Conservation (phyloP, 306 rosid species). For the Lathyrus aphaca region DNA sequence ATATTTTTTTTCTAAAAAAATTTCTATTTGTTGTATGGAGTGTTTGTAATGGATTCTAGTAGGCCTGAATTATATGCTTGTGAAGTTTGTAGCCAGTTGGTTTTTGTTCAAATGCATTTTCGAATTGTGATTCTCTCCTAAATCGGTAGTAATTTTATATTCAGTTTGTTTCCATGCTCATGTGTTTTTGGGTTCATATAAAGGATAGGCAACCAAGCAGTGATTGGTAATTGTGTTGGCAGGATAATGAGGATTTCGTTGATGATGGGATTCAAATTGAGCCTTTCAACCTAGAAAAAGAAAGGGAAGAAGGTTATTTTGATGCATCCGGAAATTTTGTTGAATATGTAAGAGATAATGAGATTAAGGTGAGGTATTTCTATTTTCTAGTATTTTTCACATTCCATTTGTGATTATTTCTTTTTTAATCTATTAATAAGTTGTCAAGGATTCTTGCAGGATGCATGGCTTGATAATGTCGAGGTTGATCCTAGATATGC, state of each 20-base stretch:
- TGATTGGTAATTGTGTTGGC: constrained; percentile 56
- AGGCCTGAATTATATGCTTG: neutral
- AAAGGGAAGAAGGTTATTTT: constrained; percentile 94
- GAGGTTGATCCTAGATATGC: constrained; percentile 73
- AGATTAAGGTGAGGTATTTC: constrained; percentile 49
- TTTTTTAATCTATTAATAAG: constrained; percentile 26
- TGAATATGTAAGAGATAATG: constrained; percentile 72
- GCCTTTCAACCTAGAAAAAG: constrained; percentile 85
- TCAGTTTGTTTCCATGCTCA: constrained; percentile 45
- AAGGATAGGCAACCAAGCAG: constrained; percentile 49
- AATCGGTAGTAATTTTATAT: constrained; percentile 33
- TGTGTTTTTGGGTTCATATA: constrained; percentile 44
- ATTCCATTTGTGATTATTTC: neutral
- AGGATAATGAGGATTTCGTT: constrained; percentile 67
- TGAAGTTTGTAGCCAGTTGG: constrained; percentile 14
- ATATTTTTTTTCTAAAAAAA: neutral
- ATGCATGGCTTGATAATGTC: constrained; percentile 90
- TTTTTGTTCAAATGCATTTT: constrained; percentile 17
- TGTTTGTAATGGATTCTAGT: neutral
- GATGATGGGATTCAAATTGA: constrained; percentile 88
- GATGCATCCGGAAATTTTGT: constrained; percentile 82
- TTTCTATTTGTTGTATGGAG: constrained; percentile 18
- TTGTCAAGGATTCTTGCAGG: constrained; percentile 53
- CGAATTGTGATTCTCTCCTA: constrained; percentile 29
- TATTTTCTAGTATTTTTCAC: neutral